Evolutionary conservation across 768 basidiomycete species (phyloP).

Genomic region (Boletales sp.): DNA sequence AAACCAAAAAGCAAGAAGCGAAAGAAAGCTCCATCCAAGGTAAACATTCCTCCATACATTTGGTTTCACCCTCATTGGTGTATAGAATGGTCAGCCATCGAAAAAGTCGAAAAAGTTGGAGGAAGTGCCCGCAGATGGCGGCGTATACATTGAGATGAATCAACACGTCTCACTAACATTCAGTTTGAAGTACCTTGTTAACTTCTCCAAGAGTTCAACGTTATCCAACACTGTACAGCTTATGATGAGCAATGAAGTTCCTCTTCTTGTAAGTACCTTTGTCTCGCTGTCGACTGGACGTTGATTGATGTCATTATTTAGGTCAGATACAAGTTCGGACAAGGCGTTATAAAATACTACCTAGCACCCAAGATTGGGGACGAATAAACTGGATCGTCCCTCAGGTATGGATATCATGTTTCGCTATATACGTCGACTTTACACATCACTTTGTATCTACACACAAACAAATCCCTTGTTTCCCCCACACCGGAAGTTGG

Average conservation of each 20-base stretch:
- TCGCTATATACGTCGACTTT: slow-evolving; percentile 9
- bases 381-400: slow-evolving; percentile 42
- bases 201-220: slow-evolving; percentile 87
- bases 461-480: neutral
- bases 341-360: slow-evolving; percentile 90
- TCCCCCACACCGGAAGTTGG: neutral
- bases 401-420: slow-evolving; percentile 7
- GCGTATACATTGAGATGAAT: slow-evolving; percentile 83
- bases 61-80: neutral
- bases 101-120: slow-evolving; percentile 60
- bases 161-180: slow-evolving; percentile 90
- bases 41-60: slow-evolving; percentile 13
- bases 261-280: slow-evolving; percentile 61
- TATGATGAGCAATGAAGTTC: slow-evolving; percentile 91
- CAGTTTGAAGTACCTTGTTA: slow-evolving; percentile 94
- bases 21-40: slow-evolving; percentile 58
- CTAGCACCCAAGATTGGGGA: slow-evolving; percentile 95
- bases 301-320: slow-evolving; percentile 23
- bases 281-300: neutral
- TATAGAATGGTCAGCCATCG: slow-evolving; percentile 37
- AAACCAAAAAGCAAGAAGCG: slow-evolving; percentile 61
- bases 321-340: slow-evolving; percentile 88
- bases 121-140: slow-evolving; percentile 51
- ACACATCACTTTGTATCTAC: neutral
- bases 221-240: slow-evolving; percentile 72